These are phyloP conservation scores for Globisporangium ultimum DNA, from an alignment of 352 stramenopile species.

Conservation along the genomic window DNA sequence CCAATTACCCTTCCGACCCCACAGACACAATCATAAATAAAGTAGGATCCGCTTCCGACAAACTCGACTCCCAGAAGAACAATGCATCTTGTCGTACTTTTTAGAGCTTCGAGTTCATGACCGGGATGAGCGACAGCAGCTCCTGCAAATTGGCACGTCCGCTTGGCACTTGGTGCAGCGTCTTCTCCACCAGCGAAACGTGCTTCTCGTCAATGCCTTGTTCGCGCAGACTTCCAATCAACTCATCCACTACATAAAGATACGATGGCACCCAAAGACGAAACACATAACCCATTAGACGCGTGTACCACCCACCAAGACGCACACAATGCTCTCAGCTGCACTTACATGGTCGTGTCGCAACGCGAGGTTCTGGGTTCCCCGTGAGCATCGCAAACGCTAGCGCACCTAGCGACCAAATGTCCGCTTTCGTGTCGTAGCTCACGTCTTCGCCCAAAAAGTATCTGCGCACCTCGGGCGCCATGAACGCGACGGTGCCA, in stretches of 20 bases:
- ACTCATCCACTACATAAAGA: slow-evolving; percentile 42
- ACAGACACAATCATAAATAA: too few relatives aligned
- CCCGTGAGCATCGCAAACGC: slow-evolving; percentile 69
- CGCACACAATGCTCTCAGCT: too few relatives aligned
- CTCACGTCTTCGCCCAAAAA: slow-evolving; percentile 67
- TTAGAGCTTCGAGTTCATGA: slow-evolving; percentile 46
- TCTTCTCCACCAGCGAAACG: slow-evolving; percentile 34
- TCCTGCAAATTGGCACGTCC: slow-evolving; percentile 40
- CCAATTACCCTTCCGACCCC: too few relatives aligned
- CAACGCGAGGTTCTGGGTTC: slow-evolving; percentile 59
- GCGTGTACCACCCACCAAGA: too few relatives aligned
- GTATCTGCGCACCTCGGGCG: slow-evolving; percentile 69
- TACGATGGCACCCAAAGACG: background rate
- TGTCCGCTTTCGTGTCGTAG: slow-evolving; percentile 66
- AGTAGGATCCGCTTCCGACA: too few relatives aligned
- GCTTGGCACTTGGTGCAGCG: slow-evolving; percentile 35
- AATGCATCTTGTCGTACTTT: too few relatives aligned
- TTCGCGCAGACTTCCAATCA: slow-evolving; percentile 43
- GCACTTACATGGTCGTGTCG: slow-evolving; percentile 49
- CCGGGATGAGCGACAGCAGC: slow-evolving; percentile 33
- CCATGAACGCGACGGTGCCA: slow-evolving; percentile 79
- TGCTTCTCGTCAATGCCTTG: slow-evolving; percentile 28
- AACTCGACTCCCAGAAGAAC: too few relatives aligned
- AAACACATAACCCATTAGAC: background rate
- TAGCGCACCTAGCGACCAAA: slow-evolving; percentile 79